Evolutionary conservation across 768 basidiomycete genomes (phyloP), one percentile per base, ranked within the genome.

Genomic region (Lanmaoa pseudosensibilis): DNA sequence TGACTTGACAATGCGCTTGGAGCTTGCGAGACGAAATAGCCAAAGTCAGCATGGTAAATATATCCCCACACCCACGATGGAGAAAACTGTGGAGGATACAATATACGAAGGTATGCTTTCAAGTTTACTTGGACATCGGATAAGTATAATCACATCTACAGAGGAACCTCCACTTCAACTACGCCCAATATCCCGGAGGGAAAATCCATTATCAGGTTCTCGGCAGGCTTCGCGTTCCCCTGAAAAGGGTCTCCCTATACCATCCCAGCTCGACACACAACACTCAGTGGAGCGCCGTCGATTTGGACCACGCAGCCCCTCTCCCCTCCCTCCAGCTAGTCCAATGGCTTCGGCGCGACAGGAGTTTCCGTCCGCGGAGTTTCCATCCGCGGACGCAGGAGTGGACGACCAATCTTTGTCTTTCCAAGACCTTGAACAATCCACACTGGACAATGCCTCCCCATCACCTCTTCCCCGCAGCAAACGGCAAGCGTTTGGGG

Each of bases 21-120:
- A 91, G 59, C 75, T 96, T 47, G 94, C 94, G 6, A 78, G 91
- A 57, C 82, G 83, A 61, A 97, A 97, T 68, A 92, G 92, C 68
- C 79, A 86, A 65, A 89, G 81, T 69, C 92, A 93, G 62, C 80
- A 83, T 55, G 80, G 77, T 18, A 80, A 80, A 46, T 67, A 70
- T 46, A 66, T 75, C 43, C 55, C 75, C 11, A 62, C 75, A 44
- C 60, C 80, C 51, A 64, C 74, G 7, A 65, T 80, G 61, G 82
- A 83, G 16, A 72, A 65, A 30, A 77, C 82, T 4, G 66, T 80
- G 16, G 86, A 87, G 61, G 82, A 82, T 30, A 88, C 85, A 2
- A 90, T 92, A 61, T 89, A 88, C 62, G 90, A 92, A 83, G 89
- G 90, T 86, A 64, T 27, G 78, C 34, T 50, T 53, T 60, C 23